phyloP scores from a whole-genome alignment of 352 stramenopile species.

The Pythium inflatum region DNA sequence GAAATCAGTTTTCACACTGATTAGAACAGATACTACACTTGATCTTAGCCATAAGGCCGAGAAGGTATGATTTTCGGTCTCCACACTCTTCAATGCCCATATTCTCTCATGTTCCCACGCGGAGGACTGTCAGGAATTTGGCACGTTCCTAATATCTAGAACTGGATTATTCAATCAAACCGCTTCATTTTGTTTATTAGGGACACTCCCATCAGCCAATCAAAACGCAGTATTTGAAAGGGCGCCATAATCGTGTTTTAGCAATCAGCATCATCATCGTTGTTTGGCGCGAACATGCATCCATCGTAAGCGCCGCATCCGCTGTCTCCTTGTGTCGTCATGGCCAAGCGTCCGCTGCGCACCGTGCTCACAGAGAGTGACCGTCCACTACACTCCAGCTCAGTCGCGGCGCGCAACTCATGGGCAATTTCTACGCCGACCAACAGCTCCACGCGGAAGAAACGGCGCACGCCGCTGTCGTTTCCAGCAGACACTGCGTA shows the following conservation, averaged over 20 bases:
- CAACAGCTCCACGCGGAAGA: background rate
- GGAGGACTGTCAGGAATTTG: background rate
- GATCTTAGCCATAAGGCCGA: slow-evolving; percentile 91
- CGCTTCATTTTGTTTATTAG: background rate
- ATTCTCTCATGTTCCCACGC: slow-evolving; percentile 1
- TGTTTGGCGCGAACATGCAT: slow-evolving; percentile 17
- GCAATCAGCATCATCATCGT: background rate
- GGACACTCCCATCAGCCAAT: background rate
- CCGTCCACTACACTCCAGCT: background rate
- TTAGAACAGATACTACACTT: slow-evolving; percentile 94
- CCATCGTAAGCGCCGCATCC: background rate
- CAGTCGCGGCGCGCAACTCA: background rate
- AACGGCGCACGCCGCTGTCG: background rate
- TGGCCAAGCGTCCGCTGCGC: slow-evolving; percentile 15
- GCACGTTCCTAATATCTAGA: background rate
- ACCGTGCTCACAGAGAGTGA: background rate
- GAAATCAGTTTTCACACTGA: slow-evolving; percentile 93
- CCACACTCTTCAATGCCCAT: background rate
- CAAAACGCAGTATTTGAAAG: background rate
- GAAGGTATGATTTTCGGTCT: slow-evolving; percentile 61
- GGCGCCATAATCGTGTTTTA: background rate
- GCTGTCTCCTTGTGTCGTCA: background rate
- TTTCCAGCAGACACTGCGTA: background rate
- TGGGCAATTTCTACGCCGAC: background rate
- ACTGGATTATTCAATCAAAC: slow-evolving; percentile 13